Base-by-base conservation (phyloP, 1,139 yeast species). In the Groenewaldozyma sp. region DNA sequence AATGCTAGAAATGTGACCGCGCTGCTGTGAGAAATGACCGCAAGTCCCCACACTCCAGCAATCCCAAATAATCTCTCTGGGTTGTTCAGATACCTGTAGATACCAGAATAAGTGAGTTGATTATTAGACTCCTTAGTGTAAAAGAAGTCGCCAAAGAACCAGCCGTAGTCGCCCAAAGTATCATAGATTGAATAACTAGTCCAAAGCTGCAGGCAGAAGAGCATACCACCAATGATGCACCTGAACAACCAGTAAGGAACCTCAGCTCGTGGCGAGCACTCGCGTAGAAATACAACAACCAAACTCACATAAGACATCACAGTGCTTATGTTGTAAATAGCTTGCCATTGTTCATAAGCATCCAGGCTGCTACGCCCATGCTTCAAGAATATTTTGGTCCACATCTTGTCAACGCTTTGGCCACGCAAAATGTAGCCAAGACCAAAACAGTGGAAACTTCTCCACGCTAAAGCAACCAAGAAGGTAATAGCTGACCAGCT, bases 71-170 rank as follows among this genome's bases (percentile, higher is more conserved):
- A 63, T 51, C 87, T 81, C 58, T 83, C 94, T 5, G 95, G 95
- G 54, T 83, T 82, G 57, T 83, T 84, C 55, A 83, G 68, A 58
- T 82, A 83, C 51, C 94, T 74, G 58, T 83, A 84, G 38, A 83
- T 84, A 40, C 95, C 95, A 24, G 86, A 83, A 49, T 81, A 81
- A 1, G 91, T 78, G 49, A 84, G 67, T 43, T 59, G 55, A 35
- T 51, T 48, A 28, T 47, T 46, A 34, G 73, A 69, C 32, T 64
- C 60, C 24, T 75, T 66, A 27, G 83, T 79, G 49, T 82, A 68
- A 59, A 83, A 83, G 61, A 83, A 83, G 58, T 83, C 95, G 43
- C 95, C 94, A 56, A 81, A 83, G 54, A 82, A 83, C 94, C 94
- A 83, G 13, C 94, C 94, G 59, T 80, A 82, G 47, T 81, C 82